Conservation (phyloP, 306 rosid genomes). For the Urtica urens region DNA sequence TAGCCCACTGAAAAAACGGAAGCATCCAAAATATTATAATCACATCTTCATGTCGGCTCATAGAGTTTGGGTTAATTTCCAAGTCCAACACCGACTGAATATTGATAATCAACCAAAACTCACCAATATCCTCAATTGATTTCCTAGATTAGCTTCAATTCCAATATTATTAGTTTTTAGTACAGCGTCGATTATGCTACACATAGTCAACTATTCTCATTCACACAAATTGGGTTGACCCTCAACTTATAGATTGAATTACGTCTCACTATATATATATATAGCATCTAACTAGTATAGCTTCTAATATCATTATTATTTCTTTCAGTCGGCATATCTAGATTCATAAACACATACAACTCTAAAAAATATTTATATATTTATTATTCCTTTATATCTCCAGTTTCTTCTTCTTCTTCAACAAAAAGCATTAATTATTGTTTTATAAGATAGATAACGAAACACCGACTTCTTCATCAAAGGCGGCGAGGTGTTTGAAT, state of each 20-base stretch:
- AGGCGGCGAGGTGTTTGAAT: slow-evolving; percentile 1
- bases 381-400: background rate
- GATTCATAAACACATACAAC: background rate
- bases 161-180: background rate
- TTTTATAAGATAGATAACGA: background rate
- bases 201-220: background rate
- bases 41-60: slow-evolving; percentile 1
- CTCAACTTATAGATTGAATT: background rate
- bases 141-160: background rate
- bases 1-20: too few relatives aligned
- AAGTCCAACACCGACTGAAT: slow-evolving; percentile 6
- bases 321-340: background rate
- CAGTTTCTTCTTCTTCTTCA: background rate
- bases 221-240: slow-evolving; percentile 4
- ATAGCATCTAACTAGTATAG: background rate
- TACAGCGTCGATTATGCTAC: too few relatives aligned
- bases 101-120: background rate
- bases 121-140: background rate
- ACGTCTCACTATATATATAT: background rate
- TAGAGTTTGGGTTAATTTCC: background rate
- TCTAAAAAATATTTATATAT: background rate
- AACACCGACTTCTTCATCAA: background rate
- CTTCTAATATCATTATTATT: background rate
- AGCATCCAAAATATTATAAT: too few relatives aligned
- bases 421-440: too few relatives aligned